Evolutionary conservation across 805 yeast species (phyloP), one percentile per base, ranked within the genome.

Genomic region (Schwanniomyces polymorphus): DNA sequence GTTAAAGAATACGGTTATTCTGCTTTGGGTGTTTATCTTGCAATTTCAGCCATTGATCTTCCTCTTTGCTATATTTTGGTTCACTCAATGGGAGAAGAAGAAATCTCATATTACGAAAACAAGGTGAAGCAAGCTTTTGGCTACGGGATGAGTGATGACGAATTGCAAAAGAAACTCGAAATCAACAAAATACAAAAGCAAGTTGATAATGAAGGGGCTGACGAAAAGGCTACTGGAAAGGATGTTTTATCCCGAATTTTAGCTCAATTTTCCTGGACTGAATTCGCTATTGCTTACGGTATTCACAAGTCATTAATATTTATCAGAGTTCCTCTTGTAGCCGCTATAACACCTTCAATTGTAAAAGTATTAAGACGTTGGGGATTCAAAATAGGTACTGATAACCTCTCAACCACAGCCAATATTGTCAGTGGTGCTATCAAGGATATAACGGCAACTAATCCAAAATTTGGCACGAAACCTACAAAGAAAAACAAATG

Each of bases 251-350:
- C 43, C 37, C n/a, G 46, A 42, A 25, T 69, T 29, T 51, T 62
- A 27, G 55, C 69, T 23, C 74, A 70, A 56, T 73, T 46, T 63
- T 90, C 60, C 62, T 73, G 88, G 76, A 86, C 97, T 0, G 97
- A 92, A 65, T 82, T 90, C 55, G 84, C 88, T 10, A 79, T 94
- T 44, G 98, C 98, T 0, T 94, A 94, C 63, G 97, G 97, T 2
- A 72, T 94, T 40, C 98, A 94, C 72, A 94, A 94, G 70, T 81
- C 91, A 4, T 75, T 94, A 52, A 79, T 92, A 21, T 81, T 92
- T 50, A 78, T 94, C 37, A 79, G 99, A 52, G 71, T 94, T 5
- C 99, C 99, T 11, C 65, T 90, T 27, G 86, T 97, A 0, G 97
- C 97, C 0, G 96, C 96, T 2, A 78, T 91, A 10, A 91, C 97